A percentile compares a stretch with the other conserved stretches of the same genome.
These are phyloP conservation scores for Annulohypoxylon stygium DNA, from an alignment of 495 filamentous ascomycete species.

Conservation along the genomic window DNA sequence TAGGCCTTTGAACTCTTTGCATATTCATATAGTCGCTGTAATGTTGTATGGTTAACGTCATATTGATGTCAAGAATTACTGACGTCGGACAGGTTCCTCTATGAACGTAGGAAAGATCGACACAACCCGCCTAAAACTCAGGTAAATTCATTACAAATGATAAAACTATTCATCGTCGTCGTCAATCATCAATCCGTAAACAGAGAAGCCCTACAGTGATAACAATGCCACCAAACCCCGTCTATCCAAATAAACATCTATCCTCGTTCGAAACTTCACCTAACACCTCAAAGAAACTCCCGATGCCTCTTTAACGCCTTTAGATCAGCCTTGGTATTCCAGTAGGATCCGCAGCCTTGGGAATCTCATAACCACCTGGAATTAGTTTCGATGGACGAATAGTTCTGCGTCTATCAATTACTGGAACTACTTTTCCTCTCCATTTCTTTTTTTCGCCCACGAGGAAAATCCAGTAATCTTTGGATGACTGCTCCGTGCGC, in stretches of 20 bases:
- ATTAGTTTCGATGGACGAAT: conserved; percentile 23
- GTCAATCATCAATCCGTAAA: background rate
- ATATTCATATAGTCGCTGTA: conserved; percentile 8
- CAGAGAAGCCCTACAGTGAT: background rate
- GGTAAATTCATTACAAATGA: background rate
- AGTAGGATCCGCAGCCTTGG: background rate
- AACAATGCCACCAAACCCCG: background rate
- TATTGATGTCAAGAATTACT: conserved; percentile 33
- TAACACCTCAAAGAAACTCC: background rate
- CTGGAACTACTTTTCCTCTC: conserved; percentile 17
- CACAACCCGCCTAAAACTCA: background rate
- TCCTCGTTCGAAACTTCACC: no score
- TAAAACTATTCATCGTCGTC: background rate
- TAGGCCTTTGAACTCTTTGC: background rate
- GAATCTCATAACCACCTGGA: conserved; percentile 18
- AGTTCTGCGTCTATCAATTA: conserved; percentile 19
- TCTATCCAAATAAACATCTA: no score
- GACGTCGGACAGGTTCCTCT: background rate
- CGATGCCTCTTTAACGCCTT: background rate
- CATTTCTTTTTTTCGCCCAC: conserved; percentile 9
- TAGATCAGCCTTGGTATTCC: no score
- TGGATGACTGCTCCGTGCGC: conserved; percentile 14
- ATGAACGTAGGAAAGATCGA: conserved; percentile 21
- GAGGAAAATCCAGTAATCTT: conserved; percentile 20
- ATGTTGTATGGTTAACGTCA: conserved; percentile 26